phyloP scores from a whole-genome alignment of 257 asterid genomes.

The Voacanga thouarsii region DNA sequence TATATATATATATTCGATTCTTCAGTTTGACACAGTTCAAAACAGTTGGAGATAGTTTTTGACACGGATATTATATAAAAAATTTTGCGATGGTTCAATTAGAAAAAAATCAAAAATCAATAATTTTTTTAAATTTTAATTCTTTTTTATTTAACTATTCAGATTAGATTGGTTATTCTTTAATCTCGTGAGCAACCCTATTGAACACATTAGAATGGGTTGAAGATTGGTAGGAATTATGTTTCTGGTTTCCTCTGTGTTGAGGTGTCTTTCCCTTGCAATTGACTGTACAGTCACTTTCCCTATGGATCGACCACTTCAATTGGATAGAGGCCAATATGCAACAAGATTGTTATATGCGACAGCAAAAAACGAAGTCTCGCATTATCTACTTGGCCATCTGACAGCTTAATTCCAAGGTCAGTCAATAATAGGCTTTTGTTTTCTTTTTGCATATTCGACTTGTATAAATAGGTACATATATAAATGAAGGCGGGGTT shows the following conservation, averaged over 20 bases:
- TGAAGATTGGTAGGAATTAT: constrained; percentile 64
- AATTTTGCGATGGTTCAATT: too few relatives aligned
- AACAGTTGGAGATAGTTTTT: too few relatives aligned
- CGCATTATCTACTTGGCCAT: background rate
- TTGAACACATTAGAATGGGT: constrained; percentile 83
- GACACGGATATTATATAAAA: too few relatives aligned
- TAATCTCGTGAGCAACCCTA: too few relatives aligned
- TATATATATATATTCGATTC: too few relatives aligned
- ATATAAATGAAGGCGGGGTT: constrained; percentile 30
- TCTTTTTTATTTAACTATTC: too few relatives aligned
- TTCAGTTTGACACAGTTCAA: too few relatives aligned
- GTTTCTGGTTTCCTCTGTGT: constrained; percentile 1
- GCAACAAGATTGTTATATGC: constrained; percentile 9
- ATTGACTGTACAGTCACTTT: background rate
- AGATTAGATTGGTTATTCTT: too few relatives aligned
- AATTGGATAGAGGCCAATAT: background rate
- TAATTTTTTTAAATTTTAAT: too few relatives aligned
- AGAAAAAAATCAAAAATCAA: too few relatives aligned
- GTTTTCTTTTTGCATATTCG: constrained; percentile 9
- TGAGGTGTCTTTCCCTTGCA: constrained; percentile 3
- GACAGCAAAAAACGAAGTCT: constrained; percentile 1
- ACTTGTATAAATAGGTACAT: constrained; percentile 37
- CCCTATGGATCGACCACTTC: background rate
- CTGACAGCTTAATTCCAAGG: constrained; percentile 13
- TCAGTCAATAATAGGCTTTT: constrained; percentile 18